A percentile compares a stretch with the other conserved stretches of the same genome.
These are phyloP conservation scores for Fragaria nilgerrensis DNA, from an alignment of 306 rosid species.

Conservation along the genomic window DNA sequence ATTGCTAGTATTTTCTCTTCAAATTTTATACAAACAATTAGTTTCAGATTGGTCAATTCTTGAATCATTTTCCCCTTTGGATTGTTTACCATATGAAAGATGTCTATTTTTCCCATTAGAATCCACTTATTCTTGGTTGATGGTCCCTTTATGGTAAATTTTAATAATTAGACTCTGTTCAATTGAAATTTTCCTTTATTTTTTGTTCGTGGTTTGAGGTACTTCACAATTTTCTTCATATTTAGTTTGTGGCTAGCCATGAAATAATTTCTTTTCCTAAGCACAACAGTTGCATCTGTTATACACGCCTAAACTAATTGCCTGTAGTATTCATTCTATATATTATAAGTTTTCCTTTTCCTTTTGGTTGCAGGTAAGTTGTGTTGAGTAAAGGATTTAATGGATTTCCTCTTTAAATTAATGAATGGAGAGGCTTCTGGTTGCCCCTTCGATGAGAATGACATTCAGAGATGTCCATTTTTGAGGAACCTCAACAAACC, in stretches of 20 bases:
- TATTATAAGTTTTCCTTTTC: not conserved
- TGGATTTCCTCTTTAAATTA: not conserved
- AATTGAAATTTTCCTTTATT: not conserved
- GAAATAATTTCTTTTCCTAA: not conserved
- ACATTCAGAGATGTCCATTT: conserved; percentile 73
- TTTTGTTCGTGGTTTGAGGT: not conserved
- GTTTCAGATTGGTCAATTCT: not conserved
- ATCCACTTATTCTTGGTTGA: not conserved
- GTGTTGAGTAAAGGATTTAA: not conserved
- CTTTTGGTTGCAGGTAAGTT: conserved; percentile 1
- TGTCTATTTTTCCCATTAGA: not conserved
- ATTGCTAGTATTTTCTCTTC: not conserved
- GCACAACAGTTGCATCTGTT: not conserved
- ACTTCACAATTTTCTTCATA: not conserved
- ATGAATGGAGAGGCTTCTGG: not conserved
- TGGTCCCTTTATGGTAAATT: not conserved
- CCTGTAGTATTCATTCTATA: not conserved
- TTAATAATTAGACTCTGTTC: not conserved
- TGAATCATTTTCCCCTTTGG: not conserved
- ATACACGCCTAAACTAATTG: not conserved
- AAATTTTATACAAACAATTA: not conserved
- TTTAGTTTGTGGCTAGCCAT: not conserved
- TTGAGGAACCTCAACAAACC: conserved; percentile 60
- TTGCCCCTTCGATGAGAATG: conserved; percentile 54
- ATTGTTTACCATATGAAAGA: not conserved